A percentile compares a stretch with the other conserved stretches of the same genome.
Evolutionary conservation across 257 asterid genomes (phyloP).

Genomic region (Solanum peruvianum): DNA sequence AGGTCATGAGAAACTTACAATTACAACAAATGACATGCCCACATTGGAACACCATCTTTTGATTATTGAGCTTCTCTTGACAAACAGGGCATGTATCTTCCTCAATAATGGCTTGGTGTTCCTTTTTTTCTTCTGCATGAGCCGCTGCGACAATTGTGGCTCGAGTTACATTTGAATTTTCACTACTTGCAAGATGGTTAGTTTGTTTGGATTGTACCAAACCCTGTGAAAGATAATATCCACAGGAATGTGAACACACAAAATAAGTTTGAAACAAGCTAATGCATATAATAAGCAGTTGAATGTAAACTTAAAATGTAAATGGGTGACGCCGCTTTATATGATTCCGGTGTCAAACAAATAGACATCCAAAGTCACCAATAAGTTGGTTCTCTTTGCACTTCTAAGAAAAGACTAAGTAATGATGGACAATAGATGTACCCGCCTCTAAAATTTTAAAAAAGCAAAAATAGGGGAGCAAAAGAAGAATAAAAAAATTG

Average conservation of each 20-base stretch:
- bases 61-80: slow-evolving; percentile 79
- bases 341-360: background rate
- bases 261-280: background rate
- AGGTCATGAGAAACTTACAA: slow-evolving; percentile 46
- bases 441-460: background rate
- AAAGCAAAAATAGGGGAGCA: background rate
- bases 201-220: slow-evolving; percentile 58
- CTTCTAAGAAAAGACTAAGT: background rate
- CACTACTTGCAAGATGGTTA: slow-evolving; percentile 21
- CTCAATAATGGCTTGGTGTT: slow-evolving; percentile 17
- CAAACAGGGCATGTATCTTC: slow-evolving; percentile 80
- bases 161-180: slow-evolving; percentile 24
- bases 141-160: slow-evolving; percentile 5
- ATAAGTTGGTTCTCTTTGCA: background rate
- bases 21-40: slow-evolving; percentile 90
- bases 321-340: background rate
- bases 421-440: background rate
- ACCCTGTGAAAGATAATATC: slow-evolving; percentile 43
- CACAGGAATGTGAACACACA: background rate
- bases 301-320: background rate
- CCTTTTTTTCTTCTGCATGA: slow-evolving; percentile 17
- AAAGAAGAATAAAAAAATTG: background rate
- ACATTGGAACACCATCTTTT: slow-evolving; percentile 94
- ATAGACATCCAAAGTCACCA: background rate
- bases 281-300: background rate